phyloP scores from a whole-genome alignment of 148 eudicot species.

The Nyssa sinensis region DNA sequence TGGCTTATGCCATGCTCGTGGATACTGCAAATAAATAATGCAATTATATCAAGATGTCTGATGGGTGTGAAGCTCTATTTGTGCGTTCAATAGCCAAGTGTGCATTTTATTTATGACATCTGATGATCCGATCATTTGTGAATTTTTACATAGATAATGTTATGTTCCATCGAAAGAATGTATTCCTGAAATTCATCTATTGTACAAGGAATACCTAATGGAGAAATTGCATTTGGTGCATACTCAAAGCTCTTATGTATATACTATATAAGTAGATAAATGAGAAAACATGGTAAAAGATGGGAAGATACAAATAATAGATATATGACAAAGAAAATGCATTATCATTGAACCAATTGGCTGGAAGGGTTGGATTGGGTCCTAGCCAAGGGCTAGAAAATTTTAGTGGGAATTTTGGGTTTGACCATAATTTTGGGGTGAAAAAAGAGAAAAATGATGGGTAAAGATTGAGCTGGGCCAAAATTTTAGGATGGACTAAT shows the following conservation, averaged over 20 bases:
- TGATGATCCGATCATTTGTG: not conserved
- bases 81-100: not conserved
- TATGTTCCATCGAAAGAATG: not conserved
- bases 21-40: not conserved
- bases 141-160: not conserved
- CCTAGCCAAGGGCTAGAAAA: no score
- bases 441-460: no score
- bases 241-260: not conserved
- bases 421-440: no score
- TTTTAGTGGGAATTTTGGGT: no score
- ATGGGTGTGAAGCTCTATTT: not conserved
- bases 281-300: no score
- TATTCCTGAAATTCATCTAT: not conserved
- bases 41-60: not conserved
- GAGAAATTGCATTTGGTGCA: not conserved
- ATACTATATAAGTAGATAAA: not conserved
- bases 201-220: not conserved
- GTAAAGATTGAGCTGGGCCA: no score
- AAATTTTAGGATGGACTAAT: no score
- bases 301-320: not conserved
- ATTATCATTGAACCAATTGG: no score
- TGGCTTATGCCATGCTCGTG: constrained; percentile 1
- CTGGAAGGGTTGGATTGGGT: no score
- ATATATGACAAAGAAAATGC: not conserved
- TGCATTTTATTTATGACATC: not conserved